These are phyloP conservation scores for Rubia balearica DNA, from an alignment of 305 asterid genomes.

Conservation along the genomic window DNA sequence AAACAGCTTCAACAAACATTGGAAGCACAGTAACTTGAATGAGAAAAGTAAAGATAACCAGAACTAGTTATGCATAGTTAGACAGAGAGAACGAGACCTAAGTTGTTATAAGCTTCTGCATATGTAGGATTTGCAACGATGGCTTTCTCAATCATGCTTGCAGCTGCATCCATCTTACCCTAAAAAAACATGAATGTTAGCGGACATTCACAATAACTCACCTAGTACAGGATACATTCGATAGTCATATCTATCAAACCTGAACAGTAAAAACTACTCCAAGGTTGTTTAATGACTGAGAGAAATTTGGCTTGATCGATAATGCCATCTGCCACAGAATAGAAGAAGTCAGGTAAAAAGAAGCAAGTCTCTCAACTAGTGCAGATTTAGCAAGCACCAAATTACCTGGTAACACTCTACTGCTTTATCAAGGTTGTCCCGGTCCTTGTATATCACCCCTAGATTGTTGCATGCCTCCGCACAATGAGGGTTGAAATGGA, in stretches of 20 bases:
- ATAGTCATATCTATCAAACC: slow-evolving; percentile 41
- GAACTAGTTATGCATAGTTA: too few species aligned
- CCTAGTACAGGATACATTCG: slow-evolving; percentile 10
- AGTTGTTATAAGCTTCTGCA: slow-evolving; percentile 96
- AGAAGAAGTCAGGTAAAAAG: slow-evolving; percentile 11
- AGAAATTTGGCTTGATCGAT: slow-evolving; percentile 90
- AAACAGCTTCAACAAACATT: not conserved
- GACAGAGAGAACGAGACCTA: slow-evolving; percentile 44
- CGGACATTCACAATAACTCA: slow-evolving; percentile 5
- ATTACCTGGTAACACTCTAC: slow-evolving; percentile 97
- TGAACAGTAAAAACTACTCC: slow-evolving; percentile 99
- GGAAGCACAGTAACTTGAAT: not conserved
- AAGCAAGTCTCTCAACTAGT: slow-evolving; percentile 18
- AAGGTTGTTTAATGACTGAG: slow-evolving; percentile 97
- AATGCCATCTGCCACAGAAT: slow-evolving; percentile 67
- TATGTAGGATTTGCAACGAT: slow-evolving; percentile 94
- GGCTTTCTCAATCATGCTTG: slow-evolving; percentile 95
- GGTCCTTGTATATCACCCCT: slow-evolving; percentile 96
- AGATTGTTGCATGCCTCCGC: slow-evolving; percentile 99
- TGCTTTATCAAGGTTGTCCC: slow-evolving; percentile 99
- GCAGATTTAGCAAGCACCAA: slow-evolving; percentile 22
- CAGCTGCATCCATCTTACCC: slow-evolving; percentile 99
- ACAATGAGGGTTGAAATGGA: slow-evolving; percentile 98
- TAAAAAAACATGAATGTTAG: slow-evolving; percentile 24
- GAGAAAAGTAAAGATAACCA: not conserved